Conservation (phyloP, 1,284 basidiomycete genomes). For the Ceratobasidium sp. region DNA sequence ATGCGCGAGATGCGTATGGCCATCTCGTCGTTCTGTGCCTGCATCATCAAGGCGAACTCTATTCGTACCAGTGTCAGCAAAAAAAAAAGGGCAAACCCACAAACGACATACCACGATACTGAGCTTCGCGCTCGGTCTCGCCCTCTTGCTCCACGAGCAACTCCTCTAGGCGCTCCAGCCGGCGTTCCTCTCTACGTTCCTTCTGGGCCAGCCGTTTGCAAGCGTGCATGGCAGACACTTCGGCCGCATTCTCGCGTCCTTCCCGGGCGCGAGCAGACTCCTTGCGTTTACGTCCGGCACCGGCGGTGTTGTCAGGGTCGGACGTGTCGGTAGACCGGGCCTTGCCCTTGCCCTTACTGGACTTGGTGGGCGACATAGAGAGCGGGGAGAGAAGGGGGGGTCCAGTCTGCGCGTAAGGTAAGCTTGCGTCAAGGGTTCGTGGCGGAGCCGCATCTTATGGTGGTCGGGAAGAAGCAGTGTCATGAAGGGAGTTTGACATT, state of each 20-base stretch:
- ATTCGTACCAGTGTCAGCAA: not conserved
- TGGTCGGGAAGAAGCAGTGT: too few species aligned
- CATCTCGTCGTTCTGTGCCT: not conserved
- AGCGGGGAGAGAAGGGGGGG: too few species aligned
- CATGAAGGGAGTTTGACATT: too few species aligned
- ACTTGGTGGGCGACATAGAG: too few species aligned
- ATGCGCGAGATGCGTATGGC: not conserved
- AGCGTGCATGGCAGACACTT: not conserved
- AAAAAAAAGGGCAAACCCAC: not conserved
- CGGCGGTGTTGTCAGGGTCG: too few species aligned
- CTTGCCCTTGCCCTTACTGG: too few species aligned
- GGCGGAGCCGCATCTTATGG: too few species aligned
- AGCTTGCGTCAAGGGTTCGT: too few species aligned
- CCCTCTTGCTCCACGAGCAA: not conserved
- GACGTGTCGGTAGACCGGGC: too few species aligned
- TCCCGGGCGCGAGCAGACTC: not conserved
- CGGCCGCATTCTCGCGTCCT: not conserved
- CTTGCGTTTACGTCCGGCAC: not conserved
- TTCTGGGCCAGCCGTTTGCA: not conserved
- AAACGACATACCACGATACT: not conserved
- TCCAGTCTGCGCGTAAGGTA: too few species aligned
- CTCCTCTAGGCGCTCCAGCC: not conserved
- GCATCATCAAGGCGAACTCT: not conserved
- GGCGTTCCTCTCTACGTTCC: not conserved
- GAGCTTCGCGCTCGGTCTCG: constrained; percentile 7